Conservation (phyloP, 352 stramenopile genomes). For the Globisporangium cylindrosporum region DNA sequence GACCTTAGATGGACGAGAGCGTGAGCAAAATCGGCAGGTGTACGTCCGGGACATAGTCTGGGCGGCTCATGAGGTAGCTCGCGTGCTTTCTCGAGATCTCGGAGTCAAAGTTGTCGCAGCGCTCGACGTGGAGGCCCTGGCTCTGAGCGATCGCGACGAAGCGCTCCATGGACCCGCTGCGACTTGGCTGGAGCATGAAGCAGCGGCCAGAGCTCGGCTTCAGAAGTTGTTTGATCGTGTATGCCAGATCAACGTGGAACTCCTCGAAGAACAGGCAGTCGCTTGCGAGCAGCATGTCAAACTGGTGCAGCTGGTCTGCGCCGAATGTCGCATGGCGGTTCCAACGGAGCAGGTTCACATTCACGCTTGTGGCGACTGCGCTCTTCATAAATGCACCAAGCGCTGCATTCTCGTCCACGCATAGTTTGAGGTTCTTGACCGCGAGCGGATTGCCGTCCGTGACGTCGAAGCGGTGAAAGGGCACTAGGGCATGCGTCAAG, state of each 20-base stretch:
- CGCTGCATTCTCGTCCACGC: constrained; percentile 50
- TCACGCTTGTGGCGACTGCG: constrained; percentile 1
- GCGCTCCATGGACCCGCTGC: constrained; percentile 72
- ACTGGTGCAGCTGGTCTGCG: constrained; percentile 38
- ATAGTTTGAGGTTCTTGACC: constrained; percentile 66
- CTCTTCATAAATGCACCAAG: constrained; percentile 20
- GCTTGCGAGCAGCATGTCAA: constrained; percentile 79
- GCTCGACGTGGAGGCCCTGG: constrained; percentile 33
- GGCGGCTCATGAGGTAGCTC: constrained; percentile 27
- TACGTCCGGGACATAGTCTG: constrained; percentile 69
- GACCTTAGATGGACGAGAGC: constrained; percentile 16
- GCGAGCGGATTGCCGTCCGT: constrained; percentile 74
- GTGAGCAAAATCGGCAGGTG: constrained; percentile 63
- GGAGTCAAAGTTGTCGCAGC: constrained; percentile 39
- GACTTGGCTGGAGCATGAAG: constrained; percentile 73
- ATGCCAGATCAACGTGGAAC: constrained; percentile 74
- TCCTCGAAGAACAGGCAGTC: constrained; percentile 88
- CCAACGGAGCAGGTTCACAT: constrained; percentile 62
- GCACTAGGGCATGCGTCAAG: constrained; percentile 37
- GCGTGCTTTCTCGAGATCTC: constrained; percentile 34
- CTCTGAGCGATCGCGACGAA: constrained; percentile 52
- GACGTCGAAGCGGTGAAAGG: constrained; percentile 47
- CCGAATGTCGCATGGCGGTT: constrained; percentile 38
- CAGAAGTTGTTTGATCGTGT: constrained; percentile 64
- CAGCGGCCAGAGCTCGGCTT: constrained; percentile 38